Evolutionary conservation across 176 grass and related monocot species (phyloP).

Genomic region (Eleusine indica): DNA sequence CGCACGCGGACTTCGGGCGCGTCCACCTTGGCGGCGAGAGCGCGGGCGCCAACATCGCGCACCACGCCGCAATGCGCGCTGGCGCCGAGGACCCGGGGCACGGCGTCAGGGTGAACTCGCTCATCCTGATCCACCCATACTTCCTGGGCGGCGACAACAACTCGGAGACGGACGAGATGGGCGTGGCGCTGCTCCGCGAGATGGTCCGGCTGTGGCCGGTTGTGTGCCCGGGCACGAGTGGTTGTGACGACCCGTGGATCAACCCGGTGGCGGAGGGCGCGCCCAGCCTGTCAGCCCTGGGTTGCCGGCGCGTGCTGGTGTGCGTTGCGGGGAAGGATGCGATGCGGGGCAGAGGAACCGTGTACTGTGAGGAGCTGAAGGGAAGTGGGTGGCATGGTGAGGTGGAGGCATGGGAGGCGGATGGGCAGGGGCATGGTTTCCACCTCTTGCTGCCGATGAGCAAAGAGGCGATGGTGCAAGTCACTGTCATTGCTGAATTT

Average conservation of each 20-base stretch:
- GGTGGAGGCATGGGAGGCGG: constrained; percentile 54
- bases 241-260: constrained; percentile 69
- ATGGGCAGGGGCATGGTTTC: constrained; percentile 64
- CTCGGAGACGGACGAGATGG: constrained; percentile 49
- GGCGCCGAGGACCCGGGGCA: constrained; percentile 35
- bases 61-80: constrained; percentile 70
- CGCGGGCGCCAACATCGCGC: constrained; percentile 72
- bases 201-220: constrained; percentile 53
- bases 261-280: constrained; percentile 58
- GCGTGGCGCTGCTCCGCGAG: constrained; percentile 33
- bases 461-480: constrained; percentile 29
- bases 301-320: constrained; percentile 53
- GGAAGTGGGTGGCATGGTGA: constrained; percentile 51
- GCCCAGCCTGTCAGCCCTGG: constrained; percentile 37
- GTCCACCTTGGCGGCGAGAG: constrained; percentile 76
- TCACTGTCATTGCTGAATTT: constrained; percentile 42
- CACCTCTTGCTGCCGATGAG: constrained; percentile 35
- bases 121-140: constrained; percentile 71
- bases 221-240: constrained; percentile 54
- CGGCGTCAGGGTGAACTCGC: constrained; percentile 44
- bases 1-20: constrained; percentile 58
- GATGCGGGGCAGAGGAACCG: constrained; percentile 51
- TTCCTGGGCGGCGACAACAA: constrained; percentile 52
- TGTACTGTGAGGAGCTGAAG: constrained; percentile 60
- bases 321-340: constrained; percentile 55